These are phyloP conservation scores for Ormosia semicastrata DNA, from an alignment of 306 rosid species.

Conservation along the genomic window DNA sequence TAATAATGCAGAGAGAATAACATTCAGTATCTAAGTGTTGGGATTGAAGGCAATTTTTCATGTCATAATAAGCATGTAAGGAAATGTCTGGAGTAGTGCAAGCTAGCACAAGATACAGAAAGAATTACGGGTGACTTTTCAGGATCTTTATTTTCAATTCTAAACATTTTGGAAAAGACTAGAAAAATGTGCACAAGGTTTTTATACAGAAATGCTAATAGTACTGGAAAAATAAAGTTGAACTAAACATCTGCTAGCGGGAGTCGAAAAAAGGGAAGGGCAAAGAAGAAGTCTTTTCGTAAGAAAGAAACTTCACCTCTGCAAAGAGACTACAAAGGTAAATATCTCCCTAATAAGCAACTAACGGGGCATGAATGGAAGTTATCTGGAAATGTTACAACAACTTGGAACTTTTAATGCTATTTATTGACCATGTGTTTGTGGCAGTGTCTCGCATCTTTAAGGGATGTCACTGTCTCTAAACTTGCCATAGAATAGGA, in stretches of 20 bases:
- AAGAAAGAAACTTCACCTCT: background rate
- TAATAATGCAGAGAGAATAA: slow-evolving; percentile 1
- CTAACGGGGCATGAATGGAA: background rate
- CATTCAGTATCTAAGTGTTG: background rate
- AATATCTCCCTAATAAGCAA: background rate
- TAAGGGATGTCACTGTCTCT: no score
- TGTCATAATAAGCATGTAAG: background rate
- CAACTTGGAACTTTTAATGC: background rate
- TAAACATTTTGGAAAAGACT: background rate
- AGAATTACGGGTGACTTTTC: background rate
- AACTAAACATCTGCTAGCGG: background rate
- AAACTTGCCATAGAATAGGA: no score
- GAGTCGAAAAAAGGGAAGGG: background rate
- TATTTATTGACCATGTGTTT: background rate
- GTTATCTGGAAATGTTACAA: background rate
- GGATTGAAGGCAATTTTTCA: background rate
- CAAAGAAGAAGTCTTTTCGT: background rate
- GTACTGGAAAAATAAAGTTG: background rate
- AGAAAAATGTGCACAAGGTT: background rate
- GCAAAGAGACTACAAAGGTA: background rate
- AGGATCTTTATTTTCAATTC: background rate
- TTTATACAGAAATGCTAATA: background rate
- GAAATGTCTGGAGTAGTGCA: background rate
- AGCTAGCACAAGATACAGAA: background rate
- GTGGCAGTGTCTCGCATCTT: no score